Conservation (phyloP, 345 rosid genomes). For the Acer negundo region DNA sequence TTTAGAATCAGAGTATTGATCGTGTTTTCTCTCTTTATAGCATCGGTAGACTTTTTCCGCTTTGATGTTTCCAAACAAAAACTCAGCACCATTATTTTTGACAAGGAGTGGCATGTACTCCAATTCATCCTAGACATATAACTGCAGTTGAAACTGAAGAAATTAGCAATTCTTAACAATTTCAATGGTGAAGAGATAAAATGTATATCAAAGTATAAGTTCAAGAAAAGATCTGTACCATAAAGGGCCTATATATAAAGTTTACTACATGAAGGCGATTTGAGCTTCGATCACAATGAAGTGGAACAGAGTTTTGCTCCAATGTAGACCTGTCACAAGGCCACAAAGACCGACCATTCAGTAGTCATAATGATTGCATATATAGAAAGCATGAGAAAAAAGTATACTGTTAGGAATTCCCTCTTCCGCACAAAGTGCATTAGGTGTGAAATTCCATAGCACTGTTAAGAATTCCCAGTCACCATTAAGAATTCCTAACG, state of each 20-base stretch:
- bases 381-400: background rate
- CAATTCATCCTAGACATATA: conserved; percentile 58
- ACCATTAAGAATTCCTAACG: no score
- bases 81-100: conserved; percentile 59
- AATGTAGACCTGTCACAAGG: conserved; percentile 28
- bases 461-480: no score
- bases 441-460: no score
- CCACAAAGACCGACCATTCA: background rate
- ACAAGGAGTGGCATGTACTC: conserved; percentile 51
- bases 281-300: conserved; percentile 11
- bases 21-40: conserved; percentile 9
- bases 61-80: conserved; percentile 52
- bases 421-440: no score
- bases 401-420: no score
- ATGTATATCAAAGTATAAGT: background rate
- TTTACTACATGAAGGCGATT: conserved; percentile 46
- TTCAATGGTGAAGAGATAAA: no score
- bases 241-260: conserved; percentile 55
- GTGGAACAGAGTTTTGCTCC: no score
- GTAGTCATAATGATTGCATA: background rate
- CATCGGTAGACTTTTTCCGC: conserved; percentile 43
- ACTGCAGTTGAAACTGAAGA: conserved; percentile 32
- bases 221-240: conserved; percentile 33
- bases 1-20: background rate
- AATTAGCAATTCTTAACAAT: no score